phyloP scores from a whole-genome alignment of 2,329 filamentous ascomycete species.

The Trichoderma atroviride region DNA sequence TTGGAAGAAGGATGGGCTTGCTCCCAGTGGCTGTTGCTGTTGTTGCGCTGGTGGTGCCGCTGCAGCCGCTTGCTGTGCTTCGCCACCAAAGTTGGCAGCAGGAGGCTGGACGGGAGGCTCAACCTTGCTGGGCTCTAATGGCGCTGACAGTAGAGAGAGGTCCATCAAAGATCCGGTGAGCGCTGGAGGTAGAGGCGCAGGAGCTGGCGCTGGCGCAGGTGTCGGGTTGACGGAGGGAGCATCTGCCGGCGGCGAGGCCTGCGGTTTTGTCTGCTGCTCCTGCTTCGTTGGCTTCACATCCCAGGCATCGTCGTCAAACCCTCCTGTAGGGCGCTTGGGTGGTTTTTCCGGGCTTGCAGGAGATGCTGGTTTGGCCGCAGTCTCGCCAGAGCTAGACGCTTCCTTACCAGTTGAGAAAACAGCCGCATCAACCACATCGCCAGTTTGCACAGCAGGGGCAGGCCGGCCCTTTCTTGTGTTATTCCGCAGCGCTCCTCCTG shows the following conservation, averaged over 20 bases:
- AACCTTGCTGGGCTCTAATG: constrained; percentile 54
- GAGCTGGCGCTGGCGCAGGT: neutral
- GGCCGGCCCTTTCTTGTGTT: constrained; percentile 93
- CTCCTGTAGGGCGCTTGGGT: constrained; percentile 45
- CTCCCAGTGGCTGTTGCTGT: constrained; percentile 54
- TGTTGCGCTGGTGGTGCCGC: constrained; percentile 36
- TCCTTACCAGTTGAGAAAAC: constrained; percentile 69
- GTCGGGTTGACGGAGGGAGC: neutral
- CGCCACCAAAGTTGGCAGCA: constrained; percentile 4
- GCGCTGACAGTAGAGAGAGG: constrained; percentile 56
- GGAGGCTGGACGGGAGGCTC: constrained; percentile 33
- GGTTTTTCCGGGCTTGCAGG: constrained; percentile 36
- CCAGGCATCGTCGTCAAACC: constrained; percentile 98
- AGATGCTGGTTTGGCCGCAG: constrained; percentile 32
- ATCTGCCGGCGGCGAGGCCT: constrained; percentile 32
- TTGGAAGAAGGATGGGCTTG: constrained; percentile 62
- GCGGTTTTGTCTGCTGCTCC: constrained; percentile 36
- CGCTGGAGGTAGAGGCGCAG: neutral
- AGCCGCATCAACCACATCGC: constrained; percentile 83
- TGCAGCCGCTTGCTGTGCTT: neutral
- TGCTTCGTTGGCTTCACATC: constrained; percentile 83
- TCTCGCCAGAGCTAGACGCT: constrained; percentile 31
- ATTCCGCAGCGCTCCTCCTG: constrained; percentile 87
- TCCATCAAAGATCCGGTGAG: constrained; percentile 63
- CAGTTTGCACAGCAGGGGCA: constrained; percentile 81